Percentiles rank a stretch among this genome's conserved stretches.
phyloP scores from a whole-genome alignment of 2,329 filamentous ascomycete genomes.

The Aspergillus hiratsukae region DNA sequence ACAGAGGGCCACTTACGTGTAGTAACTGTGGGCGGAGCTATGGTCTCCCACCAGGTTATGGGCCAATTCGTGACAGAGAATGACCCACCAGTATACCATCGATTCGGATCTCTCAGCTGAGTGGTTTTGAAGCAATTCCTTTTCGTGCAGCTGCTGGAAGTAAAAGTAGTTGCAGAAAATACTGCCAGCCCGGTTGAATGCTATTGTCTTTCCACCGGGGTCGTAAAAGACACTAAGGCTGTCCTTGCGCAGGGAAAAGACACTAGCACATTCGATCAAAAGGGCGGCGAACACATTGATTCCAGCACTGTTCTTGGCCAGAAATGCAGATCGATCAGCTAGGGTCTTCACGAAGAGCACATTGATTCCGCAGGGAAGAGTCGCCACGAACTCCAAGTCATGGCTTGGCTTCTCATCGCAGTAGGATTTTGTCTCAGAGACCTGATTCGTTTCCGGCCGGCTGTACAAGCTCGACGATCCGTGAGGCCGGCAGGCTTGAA shows the following conservation, averaged over 20 bases:
- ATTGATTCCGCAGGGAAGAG: slow-evolving; percentile 66
- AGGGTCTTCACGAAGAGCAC: slow-evolving; percentile 64
- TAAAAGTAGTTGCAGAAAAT: slow-evolving; percentile 93
- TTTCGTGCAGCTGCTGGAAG: slow-evolving; percentile 72
- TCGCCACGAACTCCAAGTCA: slow-evolving; percentile 66
- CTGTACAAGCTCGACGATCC: slow-evolving; percentile 70
- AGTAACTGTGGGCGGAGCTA: slow-evolving; percentile 74
- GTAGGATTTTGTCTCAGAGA: slow-evolving; percentile 80
- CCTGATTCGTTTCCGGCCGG: slow-evolving; percentile 63
- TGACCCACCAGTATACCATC: slow-evolving; percentile 86
- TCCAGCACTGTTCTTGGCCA: slow-evolving; percentile 55
- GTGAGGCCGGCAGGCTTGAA: slow-evolving; percentile 72
- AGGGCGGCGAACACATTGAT: slow-evolving; percentile 67
- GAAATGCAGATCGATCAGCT: slow-evolving; percentile 51
- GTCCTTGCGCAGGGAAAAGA: slow-evolving; percentile 67
- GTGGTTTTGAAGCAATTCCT: slow-evolving; percentile 38
- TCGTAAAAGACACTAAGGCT: slow-evolving; percentile 87
- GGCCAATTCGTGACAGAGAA: slow-evolving; percentile 90
- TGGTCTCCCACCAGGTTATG: slow-evolving; percentile 84
- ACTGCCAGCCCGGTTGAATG: slow-evolving; percentile 82
- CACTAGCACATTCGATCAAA: slow-evolving; percentile 62
- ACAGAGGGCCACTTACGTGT: slow-evolving; percentile 46
- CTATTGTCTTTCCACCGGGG: slow-evolving; percentile 72
- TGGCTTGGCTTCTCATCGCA: slow-evolving; percentile 74
- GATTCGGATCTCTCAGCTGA: slow-evolving; percentile 59